These are phyloP conservation scores for Isoetes engelmannii DNA, from an alignment of 83 land plant genomes.

Conservation along the genomic window DNA sequence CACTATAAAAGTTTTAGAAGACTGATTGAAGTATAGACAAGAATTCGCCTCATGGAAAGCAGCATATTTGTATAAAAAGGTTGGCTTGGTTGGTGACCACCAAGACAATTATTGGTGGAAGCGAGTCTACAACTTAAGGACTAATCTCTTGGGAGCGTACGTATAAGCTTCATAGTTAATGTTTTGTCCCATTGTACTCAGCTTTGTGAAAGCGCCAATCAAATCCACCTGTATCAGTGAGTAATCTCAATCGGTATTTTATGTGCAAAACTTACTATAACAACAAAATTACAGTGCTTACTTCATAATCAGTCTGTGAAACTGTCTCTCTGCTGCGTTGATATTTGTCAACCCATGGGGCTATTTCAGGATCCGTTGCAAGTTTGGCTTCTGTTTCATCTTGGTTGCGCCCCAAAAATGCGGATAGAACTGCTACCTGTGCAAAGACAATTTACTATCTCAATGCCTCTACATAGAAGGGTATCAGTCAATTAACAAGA, in stretches of 20 bases:
- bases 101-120: not conserved
- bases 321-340: constrained; percentile 85
- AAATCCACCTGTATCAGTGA: constrained; percentile 73
- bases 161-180: constrained; percentile 95
- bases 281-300: constrained; percentile 19
- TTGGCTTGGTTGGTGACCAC: too few species aligned
- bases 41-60: too few species aligned
- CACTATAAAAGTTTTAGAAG: too few species aligned
- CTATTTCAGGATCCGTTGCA: constrained; percentile 70
- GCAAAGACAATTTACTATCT: not conserved
- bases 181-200: constrained; percentile 71
- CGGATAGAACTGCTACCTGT: constrained; percentile 92
- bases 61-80: too few species aligned
- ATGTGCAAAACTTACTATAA: not conserved
- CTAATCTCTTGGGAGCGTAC: constrained; percentile 39
- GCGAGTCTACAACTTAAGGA: constrained; percentile 17
- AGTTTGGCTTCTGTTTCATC: constrained; percentile 65
- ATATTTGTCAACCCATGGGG: constrained; percentile 93
- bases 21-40: too few species aligned
- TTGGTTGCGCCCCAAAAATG: constrained; percentile 85
- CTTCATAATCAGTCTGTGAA: constrained; percentile 96
- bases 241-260: too few species aligned
- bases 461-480: constrained; percentile 1
- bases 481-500: too few species aligned
- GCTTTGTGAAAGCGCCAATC: constrained; percentile 73